Evolutionary conservation across 345 rosid genomes (phyloP), one percentile per base, ranked within the genome.

Genomic region (Gossypium australe): DNA sequence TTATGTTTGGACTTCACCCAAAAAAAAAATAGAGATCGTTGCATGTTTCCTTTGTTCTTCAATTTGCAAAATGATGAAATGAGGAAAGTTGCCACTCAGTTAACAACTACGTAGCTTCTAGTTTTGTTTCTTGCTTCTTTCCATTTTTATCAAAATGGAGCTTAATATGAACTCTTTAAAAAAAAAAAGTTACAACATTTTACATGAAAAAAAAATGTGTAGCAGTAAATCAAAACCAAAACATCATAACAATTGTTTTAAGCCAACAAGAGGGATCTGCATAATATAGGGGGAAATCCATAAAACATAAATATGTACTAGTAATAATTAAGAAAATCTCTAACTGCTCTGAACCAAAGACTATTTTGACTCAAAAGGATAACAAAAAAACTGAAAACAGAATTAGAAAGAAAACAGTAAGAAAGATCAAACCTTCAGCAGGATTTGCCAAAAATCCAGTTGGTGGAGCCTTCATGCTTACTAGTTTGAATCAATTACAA

Each of bases 391-490:
- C 56, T 20, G 27, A 60, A 60, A 72, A 55, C 38, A 24, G 55
- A 72, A 22, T 2, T 22, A 13, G 9, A 20, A 11, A 53, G 25
- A 66, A 52, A 72, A 24, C 3, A 24, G 56, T 4, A 59, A 72
- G 38, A 45, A 14, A 34, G 41, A 51, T 51, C 82, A 52, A 72
- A 95, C 99, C 99, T 91, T 92, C 97, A 45, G 80, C 81, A 63
- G 89, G 80, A 78, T 83, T 90, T 9, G 92, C 76, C 78, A 88
- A 52, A 59, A 83, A 85, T 29, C 96, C 99, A 91, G 89, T 92
- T 74, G 96, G 74, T 76, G 91, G 91, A 86, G 87, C 84, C 94
- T 92, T 95, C 99, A 95, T 95, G 86, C 69, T 85, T 67, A 71
- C 61, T 72, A 77, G 24, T 58, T 69, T 17, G 45, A 55, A 11